phyloP scores from a whole-genome alignment of 805 yeast species.

The Saccharomycopsis capsularis region DNA sequence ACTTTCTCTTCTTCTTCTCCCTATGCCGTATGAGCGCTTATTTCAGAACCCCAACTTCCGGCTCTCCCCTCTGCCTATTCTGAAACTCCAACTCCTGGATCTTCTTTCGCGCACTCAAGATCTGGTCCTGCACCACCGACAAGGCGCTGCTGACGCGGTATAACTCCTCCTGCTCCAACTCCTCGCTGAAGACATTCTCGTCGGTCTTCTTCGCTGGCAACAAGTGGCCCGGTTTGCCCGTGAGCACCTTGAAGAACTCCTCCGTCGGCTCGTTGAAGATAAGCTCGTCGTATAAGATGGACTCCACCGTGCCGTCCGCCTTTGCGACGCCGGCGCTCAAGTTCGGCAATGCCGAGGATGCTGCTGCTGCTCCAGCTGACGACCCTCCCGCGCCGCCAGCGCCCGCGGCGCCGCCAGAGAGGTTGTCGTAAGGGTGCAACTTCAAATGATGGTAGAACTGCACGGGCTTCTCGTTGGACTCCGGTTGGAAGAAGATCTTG shows the following conservation, averaged over 20 bases:
- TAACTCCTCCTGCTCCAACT: constrained; percentile 59
- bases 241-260: constrained; percentile 68
- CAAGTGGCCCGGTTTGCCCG: constrained; percentile 56
- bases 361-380: constrained; percentile 27
- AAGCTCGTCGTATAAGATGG: constrained; percentile 75
- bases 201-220: constrained; percentile 36
- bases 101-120: constrained; percentile 11
- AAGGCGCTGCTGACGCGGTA: constrained; percentile 22
- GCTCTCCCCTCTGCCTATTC: neutral
- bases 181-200: constrained; percentile 37
- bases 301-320: constrained; percentile 41
- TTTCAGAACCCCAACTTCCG: too few relatives aligned
- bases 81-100: constrained; percentile 7
- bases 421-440: constrained; percentile 71
- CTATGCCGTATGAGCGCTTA: too few relatives aligned
- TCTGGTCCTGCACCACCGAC: constrained; percentile 3
- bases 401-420: constrained; percentile 29
- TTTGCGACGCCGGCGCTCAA: constrained; percentile 18
- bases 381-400: constrained; percentile 37
- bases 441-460: constrained; percentile 84
- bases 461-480: constrained; percentile 80
- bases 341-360: constrained; percentile 6
- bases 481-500: constrained; percentile 79
- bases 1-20: too few relatives aligned
- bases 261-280: constrained; percentile 97